Evolutionary conservation across 148 eudicot genomes (phyloP), one percentile per base, ranked within the genome.

Genomic region (Cornus florida): DNA sequence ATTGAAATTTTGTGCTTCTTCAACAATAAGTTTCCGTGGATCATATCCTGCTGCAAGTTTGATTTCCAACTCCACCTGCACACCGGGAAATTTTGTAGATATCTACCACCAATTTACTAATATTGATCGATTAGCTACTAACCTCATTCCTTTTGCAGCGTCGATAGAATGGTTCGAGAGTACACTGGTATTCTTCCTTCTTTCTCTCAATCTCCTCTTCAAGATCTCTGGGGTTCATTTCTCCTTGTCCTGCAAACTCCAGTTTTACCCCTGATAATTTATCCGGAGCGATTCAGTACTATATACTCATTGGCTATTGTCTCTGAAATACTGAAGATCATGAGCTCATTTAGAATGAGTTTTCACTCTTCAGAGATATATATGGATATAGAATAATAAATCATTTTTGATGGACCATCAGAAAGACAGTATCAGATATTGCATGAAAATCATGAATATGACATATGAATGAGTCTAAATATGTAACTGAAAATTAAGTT

Each of bases 11-110:
- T 75, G 69, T 57, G 83, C 83, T 41, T 69, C 72, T 38, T 75
- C 69, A 10, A 80, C 19, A 16, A 74, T 70, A 56, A 80, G 50
- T 31, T 5, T 68, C 59, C 56, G 56, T 13, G 82, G 77, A 74
- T 80, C 82, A 19, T 65, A 68, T 41, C 82, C 82, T 33, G 77
- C 82, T n/a, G 82, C 77, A 10, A 80, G 82, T 74, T 70, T 67
- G 22, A 69, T 57, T 20, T 80, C 78, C 73, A 80, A 41, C 67
- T 69, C 74, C n/a, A 80, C 77, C 82, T 79, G 77, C 77, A 79
- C 22, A 5, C 53, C 14, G 56, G n/a, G 43, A 62, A 48, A 10
- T 23, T 62, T 24, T 1, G 14, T 32, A 69, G 11, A 33, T 69
- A 17, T 69, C 8, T 31, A 69, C 5, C 3, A 19, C 17, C 3